Evolutionary conservation across 1,284 basidiomycete species (phyloP), one percentile per base, ranked within the genome.

Genomic region (Ganoderma multipileum): DNA sequence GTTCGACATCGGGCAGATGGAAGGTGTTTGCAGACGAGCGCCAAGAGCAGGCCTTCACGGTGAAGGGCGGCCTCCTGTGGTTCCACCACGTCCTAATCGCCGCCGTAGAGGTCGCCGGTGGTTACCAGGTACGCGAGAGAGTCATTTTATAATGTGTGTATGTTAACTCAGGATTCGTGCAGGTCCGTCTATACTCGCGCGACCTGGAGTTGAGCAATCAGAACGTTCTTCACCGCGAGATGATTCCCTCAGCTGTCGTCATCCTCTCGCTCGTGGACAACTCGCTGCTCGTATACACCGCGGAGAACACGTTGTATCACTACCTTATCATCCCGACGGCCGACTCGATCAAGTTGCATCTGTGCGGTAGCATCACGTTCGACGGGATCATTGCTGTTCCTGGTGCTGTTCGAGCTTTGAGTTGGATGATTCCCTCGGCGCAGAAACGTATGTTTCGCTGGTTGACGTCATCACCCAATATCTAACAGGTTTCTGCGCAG

Each of bases 361-460:
- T 96, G 4, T 99, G 97, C 78, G 97, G 97, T 16, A 98, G 94
- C 75, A 99, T 99, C 76, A 94, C 92, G 18, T 99, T 99, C 76
- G 89, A 89, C 66, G 98, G 97, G 0, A 93, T 99, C 59, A 94
- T 99, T 58, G 89, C 90, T 26, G 89, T 91, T 16, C 97, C 98
- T 0, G 88, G 86, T 33, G 88, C 95, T 11, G 97, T 99, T 1
- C 84, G 97, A 71, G 95, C 95, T 63, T 82, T 99, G 77, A 98
- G 96, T 79, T 99, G 98, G 98, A 93, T 99, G 88, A 94, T 99
- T 61, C 97, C 98, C 0, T 87, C 87, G 68, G 90, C 92, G 11
- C 97, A 99, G 78, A 98, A 97, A 81, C 91, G 96, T 96, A 76
- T 76, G 91, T 83, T 12, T 57, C 36, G 26, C 23, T 11, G 36